phyloP scores from a whole-genome alignment of 768 basidiomycete species.

The Agaricus sinodeliciosus region DNA sequence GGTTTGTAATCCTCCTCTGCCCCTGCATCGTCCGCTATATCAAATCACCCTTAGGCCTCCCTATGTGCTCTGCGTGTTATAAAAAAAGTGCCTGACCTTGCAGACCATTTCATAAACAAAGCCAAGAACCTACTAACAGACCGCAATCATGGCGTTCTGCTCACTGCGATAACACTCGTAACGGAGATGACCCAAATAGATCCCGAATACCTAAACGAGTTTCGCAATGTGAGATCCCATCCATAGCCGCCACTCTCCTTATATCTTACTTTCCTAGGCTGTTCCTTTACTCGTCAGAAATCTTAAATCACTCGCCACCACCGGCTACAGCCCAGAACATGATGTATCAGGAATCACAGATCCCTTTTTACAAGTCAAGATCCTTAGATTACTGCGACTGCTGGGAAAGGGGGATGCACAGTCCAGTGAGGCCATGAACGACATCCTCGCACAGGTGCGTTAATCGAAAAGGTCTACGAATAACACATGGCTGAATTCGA shows the following conservation, averaged over 20 bases:
- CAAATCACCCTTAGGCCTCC: constrained; percentile 57
- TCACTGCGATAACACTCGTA: constrained; percentile 91
- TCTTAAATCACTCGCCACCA: constrained; percentile 89
- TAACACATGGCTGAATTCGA: neutral
- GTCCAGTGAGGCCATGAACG: constrained; percentile 96
- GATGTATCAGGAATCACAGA: constrained; percentile 99
- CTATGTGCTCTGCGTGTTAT: constrained; percentile 92
- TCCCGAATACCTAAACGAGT: constrained; percentile 67
- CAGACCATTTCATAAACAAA: constrained; percentile 86
- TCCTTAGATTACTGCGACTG: constrained; percentile 81
- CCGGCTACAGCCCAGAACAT: constrained; percentile 97
- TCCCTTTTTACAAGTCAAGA: constrained; percentile 91
- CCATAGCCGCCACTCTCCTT: neutral
- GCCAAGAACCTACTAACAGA: constrained; percentile 90
- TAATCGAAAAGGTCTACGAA: neutral
- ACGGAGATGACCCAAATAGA: constrained; percentile 92
- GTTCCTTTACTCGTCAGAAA: constrained; percentile 92
- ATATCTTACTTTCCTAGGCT: constrained; percentile 41
- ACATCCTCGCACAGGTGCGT: constrained; percentile 87
- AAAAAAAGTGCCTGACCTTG: constrained; percentile 92
- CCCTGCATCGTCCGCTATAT: constrained; percentile 7
- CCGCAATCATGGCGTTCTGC: constrained; percentile 92
- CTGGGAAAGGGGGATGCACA: constrained; percentile 79
- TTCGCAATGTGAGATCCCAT: constrained; percentile 68
- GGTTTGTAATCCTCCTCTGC: constrained; percentile 38